phyloP scores from a whole-genome alignment of 805 yeast genomes.

The Diddensiella santjacobensis region DNA sequence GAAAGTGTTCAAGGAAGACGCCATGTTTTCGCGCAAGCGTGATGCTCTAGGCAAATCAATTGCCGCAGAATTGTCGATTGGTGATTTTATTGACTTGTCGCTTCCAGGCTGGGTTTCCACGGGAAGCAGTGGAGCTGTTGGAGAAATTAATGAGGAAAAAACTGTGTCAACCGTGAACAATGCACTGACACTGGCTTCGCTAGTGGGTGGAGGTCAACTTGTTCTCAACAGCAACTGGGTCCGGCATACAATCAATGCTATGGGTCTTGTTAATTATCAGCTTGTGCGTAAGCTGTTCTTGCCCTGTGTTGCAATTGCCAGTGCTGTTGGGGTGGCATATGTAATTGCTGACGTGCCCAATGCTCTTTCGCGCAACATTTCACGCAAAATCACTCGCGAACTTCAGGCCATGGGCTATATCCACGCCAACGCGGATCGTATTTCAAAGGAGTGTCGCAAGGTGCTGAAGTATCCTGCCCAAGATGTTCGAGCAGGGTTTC shows the following conservation, averaged over 20 bases:
- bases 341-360: conserved; percentile 78
- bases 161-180: conserved; percentile 18
- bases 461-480: conserved; percentile 79
- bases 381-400: conserved; percentile 61
- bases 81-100: conserved; percentile 81
- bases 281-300: conserved; percentile 42
- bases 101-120: conserved; percentile 28
- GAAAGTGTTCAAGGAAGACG: conserved; percentile 50
- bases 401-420: conserved; percentile 70
- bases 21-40: conserved; percentile 76
- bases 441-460: conserved; percentile 75
- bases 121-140: neutral
- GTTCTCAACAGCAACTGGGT: conserved; percentile 24
- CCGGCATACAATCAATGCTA: conserved; percentile 17
- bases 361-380: conserved; percentile 81
- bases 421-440: conserved; percentile 70
- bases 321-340: conserved; percentile 56
- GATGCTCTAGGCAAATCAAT: conserved; percentile 61
- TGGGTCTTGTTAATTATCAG: conserved; percentile 15
- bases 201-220: conserved; percentile 28
- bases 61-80: conserved; percentile 53
- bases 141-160: conserved; percentile 6
- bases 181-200: conserved; percentile 29
- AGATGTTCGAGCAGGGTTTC: conserved; percentile 71
- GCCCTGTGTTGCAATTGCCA: conserved; percentile 50